Base-by-base conservation (phyloP, 257 asterid genomes). In the Verbascum thapsus region DNA sequence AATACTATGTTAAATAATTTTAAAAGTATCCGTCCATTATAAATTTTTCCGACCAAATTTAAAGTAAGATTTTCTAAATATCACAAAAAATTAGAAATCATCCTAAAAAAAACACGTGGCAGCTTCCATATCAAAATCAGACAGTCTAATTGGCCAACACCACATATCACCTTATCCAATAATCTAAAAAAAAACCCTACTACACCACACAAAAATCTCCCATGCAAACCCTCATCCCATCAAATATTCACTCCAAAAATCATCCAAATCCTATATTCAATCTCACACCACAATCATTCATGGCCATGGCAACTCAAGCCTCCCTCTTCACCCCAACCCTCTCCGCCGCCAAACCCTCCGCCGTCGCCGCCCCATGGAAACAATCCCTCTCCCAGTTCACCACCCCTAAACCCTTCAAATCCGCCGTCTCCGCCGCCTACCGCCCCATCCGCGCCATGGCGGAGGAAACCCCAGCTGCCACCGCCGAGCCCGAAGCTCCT, bases 221-320 rank as follows among this genome's bases (percentile, higher is more conserved):
- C 20, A 6, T 26, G 5, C 32, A 11, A n/a, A 40, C 17, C 10
- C 17, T 55, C 17, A 58, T 63, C 69, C 44, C 58, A 64, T 53
- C 78, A 51, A 55, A 67, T n/a, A 23, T 53, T 44, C 63, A 49
- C 9, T 26, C 66, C n/a, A n/a, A n/a, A 60, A 19, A 3, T 40
- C 18, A 16, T 1, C 32, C 23, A 32, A 43, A 5, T 11, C 12
- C 1, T n/a, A 37, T 13, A 39, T 40, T 43, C 20, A 6, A 0
- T 39, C 17, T 17, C 22, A 20, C 38, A 48, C 19, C 23, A 44
- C 8, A 19, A 10, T 52, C 3, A 20, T 0, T 4, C 66, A 80
- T 81, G 94, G 95, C 95, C 40, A 91, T 86, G 91, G 92, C 95
- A 52, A 79, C 92, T 9, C 96, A 87, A 85, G 83, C 96, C 38